Evolutionary conservation across 768 basidiomycete species (phyloP).

Genomic region (Termitomyces sp.): DNA sequence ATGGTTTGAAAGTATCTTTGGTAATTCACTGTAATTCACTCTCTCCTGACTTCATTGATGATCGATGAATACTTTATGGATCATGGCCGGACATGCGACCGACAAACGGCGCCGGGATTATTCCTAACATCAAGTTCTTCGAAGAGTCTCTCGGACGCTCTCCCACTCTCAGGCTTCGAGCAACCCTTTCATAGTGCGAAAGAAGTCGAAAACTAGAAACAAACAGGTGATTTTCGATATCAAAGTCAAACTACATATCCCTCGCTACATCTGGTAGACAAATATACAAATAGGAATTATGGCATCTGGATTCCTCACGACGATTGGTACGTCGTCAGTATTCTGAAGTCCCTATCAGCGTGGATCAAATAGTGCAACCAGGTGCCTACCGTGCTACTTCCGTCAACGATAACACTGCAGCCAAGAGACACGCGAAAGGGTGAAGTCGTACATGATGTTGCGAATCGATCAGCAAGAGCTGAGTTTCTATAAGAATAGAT

Average conservation of each 20-base stretch:
- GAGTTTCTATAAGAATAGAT: conserved; percentile 61
- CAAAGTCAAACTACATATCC: not conserved
- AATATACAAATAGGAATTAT: conserved; percentile 2
- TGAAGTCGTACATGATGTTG: conserved; percentile 64
- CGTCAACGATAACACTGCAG: conserved; percentile 46
- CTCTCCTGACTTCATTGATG: too few relatives aligned
- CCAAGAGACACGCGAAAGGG: conserved; percentile 64
- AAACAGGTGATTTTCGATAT: too few relatives aligned
- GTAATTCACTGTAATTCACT: too few relatives aligned
- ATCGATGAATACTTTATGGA: too few relatives aligned
- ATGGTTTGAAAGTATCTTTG: too few relatives aligned
- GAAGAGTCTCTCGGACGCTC: not conserved
- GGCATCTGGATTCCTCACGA: conserved; percentile 35
- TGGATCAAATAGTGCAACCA: not conserved
- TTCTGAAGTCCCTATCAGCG: conserved; percentile 26
- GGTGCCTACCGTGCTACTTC: conserved; percentile 11
- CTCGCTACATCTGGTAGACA: not conserved
- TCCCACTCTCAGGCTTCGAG: not conserved
- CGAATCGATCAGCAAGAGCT: conserved; percentile 47
- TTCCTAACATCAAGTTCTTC: not conserved
- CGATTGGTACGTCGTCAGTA: conserved; percentile 44
- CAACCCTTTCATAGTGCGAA: too few relatives aligned
- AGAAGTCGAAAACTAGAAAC: not conserved
- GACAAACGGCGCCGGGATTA: not conserved
- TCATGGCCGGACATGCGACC: too few relatives aligned